phyloP scores from a whole-genome alignment of 164 flowering plant genomes.

The Macadamia tetraphylla region DNA sequence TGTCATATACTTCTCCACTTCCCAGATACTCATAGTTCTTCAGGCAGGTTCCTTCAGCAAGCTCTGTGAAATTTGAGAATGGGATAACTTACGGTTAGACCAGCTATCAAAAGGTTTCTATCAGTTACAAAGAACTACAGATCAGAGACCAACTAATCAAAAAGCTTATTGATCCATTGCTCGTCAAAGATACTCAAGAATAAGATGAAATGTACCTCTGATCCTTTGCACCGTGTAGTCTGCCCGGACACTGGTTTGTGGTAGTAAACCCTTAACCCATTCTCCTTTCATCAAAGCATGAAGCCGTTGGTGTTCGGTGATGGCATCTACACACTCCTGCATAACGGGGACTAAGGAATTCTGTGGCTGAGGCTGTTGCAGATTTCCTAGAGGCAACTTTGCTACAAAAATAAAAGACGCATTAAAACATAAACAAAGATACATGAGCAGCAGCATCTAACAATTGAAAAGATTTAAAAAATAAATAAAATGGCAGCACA shows the following conservation, averaged over 20 bases:
- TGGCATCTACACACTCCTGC: constrained; percentile 90
- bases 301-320: constrained; percentile 91
- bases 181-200: neutral
- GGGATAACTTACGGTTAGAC: constrained; percentile 5
- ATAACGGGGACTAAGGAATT: constrained; percentile 45
- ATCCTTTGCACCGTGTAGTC: constrained; percentile 83
- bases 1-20: constrained; percentile 77
- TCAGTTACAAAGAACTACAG: neutral
- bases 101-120: neutral
- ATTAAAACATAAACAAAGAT: constrained; percentile 2
- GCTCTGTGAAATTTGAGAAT: constrained; percentile 43
- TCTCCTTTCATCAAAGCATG: constrained; percentile 90
- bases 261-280: constrained; percentile 80
- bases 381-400: constrained; percentile 35
- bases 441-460: neutral
- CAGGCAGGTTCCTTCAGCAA: constrained; percentile 91
- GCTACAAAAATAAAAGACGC: constrained; percentile 40
- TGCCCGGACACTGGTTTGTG: constrained; percentile 79
- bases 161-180: neutral
- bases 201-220: constrained; percentile 37
- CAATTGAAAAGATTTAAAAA: neutral
- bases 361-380: constrained; percentile 54
- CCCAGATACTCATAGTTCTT: constrained; percentile 86
- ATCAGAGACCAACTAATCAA: neutral
- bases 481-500: neutral